Base-by-base conservation (phyloP, 23 red algal genomes). In the Rhodosorus marinus region DNA sequence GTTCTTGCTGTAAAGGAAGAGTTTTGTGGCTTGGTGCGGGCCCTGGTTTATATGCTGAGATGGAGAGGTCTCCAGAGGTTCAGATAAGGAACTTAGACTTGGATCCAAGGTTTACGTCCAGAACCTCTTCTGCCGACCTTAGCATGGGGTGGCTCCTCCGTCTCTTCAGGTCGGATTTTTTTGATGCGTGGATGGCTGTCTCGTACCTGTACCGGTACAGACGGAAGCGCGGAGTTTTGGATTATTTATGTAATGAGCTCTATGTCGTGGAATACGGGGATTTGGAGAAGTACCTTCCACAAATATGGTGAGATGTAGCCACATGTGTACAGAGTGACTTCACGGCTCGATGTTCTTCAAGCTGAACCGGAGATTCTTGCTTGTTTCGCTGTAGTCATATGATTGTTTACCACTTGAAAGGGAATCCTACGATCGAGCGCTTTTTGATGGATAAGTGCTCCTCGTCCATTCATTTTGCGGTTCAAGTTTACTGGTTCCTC, bases 121-220 rank as follows among this genome's bases (percentile, higher is more conserved):
- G n/a, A n/a, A n/a, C n/a, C n/a, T n/a, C n/a, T n/a, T n/a, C n/a
- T n/a, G n/a, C n/a, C n/a, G n/a, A n/a, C n/a, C n/a, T 84, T 1
- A 86, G 79, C 3, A 84, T 84, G 78, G 79, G 90, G 29, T 78
- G 78, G 49, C 59, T 98, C 32, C 64, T 98, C 20, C 72, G 90
- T 17, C 70, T 98, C 24, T 98, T 98, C 54, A 79, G 90, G 28
- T 98, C 90, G 24, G 90, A 98, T 17, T 98, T 98, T 33, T 98
- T 98, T 52, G 90, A 98, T 62, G 78, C 90, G 47, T 98, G 75
- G 59, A 98, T 98, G 90, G 90, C 90, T 23, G 90, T 98, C 57
- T 81, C 78, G 27, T 98, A 98, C 48, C 55, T 98, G 55, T 98
- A 98, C 31, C 78, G 90, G 25, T 98, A 98, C 50, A 64, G 90